Evolutionary conservation across 2,329 filamentous ascomycete species (phyloP), one percentile per base, ranked within the genome.

Genomic region (Fusarium poae): DNA sequence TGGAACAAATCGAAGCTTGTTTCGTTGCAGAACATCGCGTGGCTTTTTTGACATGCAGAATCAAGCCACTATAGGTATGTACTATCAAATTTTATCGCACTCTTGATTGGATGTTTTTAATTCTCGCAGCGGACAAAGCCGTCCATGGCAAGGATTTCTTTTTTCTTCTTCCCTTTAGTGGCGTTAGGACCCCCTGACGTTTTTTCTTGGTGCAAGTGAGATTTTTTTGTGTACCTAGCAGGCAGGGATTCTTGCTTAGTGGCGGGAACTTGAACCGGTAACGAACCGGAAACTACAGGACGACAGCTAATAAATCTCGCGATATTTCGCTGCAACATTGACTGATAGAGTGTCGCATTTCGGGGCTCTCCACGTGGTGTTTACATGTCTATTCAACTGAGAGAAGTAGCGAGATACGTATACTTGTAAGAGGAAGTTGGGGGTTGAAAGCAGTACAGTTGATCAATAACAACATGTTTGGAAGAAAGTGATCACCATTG

Each of bases 21-120:
- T 46, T 18, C 18, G 11, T 18, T 34, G 23, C 23, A 8, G 20
- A 42, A 42, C 21, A 55, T 59, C 35, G 23, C 43, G 42, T 56
- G 57, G 58, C 54, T 42, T 23, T 23, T 43, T 50, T 25, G n/a
- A 44, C 52, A n/a, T 62, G 61, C 62, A 56, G 62, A 10, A 65
- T 61, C 62, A 65, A 65, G 62, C 62, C 54, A 67, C 40, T 29
- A n/a, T n/a, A n/a, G n/a, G n/a, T n/a, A n/a, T n/a, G n/a, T n/a
- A 48, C 52, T 51, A 29, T 16, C 37, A 55, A 57, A 57, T 29
- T n/a, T 56, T 50, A 34, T 29, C 20, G 13, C 16, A 45, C 3
- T n/a, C 2, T 2, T 58, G 35, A 69, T 69, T 69, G 67, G 67
- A 7, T 2, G 3, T 2, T 5, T 18, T 1, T 30, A 45, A 58